Evolutionary conservation across 352 stramenopile species (phyloP).

Genomic region (Thalassiosira hispida): DNA sequence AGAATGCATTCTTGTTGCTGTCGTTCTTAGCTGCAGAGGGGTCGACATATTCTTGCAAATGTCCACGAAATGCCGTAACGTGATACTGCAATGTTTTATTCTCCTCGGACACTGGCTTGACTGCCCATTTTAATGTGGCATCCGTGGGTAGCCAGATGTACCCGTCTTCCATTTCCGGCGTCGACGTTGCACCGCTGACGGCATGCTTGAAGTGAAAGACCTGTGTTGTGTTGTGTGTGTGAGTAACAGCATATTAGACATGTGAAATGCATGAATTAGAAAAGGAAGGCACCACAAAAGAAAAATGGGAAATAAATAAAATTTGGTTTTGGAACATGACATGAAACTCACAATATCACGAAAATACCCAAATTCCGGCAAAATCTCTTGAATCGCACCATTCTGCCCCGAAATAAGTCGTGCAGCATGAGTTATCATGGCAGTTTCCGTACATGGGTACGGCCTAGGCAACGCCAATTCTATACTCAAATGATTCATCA

Average conservation of each 20-base stretch:
- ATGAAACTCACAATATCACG: constrained; percentile 86
- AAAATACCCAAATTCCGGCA: constrained; percentile 91
- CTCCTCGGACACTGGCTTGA: constrained; percentile 71
- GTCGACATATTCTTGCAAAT: constrained; percentile 84
- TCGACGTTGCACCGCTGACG: constrained; percentile 76
- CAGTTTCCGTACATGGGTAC: constrained; percentile 65
- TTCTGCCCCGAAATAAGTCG: constrained; percentile 85
- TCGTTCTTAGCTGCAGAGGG: constrained; percentile 54
- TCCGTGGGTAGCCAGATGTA: constrained; percentile 85
- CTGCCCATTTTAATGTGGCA: constrained; percentile 85
- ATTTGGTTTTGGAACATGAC: too few species aligned
- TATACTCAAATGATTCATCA: constrained; percentile 85
- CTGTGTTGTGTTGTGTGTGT: background rate
- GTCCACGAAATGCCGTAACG: constrained; percentile 81
- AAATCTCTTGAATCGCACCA: constrained; percentile 87
- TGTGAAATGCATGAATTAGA: too few species aligned
- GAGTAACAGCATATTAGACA: too few species aligned
- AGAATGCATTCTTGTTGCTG: constrained; percentile 74
- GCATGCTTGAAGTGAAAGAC: constrained; percentile 89
- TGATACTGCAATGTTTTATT: constrained; percentile 79
- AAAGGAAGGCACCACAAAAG: background rate
- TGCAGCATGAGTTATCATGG: constrained; percentile 74
- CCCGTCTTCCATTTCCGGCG: constrained; percentile 65
- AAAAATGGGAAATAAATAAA: too few species aligned
- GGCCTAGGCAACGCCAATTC: constrained; percentile 79